Conservation (phyloP, 2,329 filamentous ascomycete genomes). For the Pseudogymnoascus sp. region DNA sequence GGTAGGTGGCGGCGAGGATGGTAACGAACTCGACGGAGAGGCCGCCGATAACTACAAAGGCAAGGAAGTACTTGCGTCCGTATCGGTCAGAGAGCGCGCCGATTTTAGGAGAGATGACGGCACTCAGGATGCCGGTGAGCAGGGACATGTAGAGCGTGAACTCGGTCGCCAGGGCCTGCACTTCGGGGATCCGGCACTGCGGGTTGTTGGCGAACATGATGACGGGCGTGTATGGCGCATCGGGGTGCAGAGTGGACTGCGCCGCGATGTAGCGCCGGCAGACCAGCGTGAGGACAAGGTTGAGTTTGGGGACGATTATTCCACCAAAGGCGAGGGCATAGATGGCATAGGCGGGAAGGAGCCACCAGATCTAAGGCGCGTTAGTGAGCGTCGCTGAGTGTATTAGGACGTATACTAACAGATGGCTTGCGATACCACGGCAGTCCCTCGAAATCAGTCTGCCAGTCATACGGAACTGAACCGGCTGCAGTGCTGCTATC, state of each 20-base stretch:
- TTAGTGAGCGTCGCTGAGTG: neutral
- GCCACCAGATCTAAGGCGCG: slow-evolving; percentile 63
- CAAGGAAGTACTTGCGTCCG: slow-evolving; percentile 68
- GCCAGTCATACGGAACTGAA: slow-evolving; percentile 36
- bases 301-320: slow-evolving; percentile 76
- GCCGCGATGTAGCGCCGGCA: slow-evolving; percentile 78
- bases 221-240: slow-evolving; percentile 53
- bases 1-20: slow-evolving; percentile 68
- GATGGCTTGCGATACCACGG: slow-evolving; percentile 58
- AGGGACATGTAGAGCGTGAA: slow-evolving; percentile 73
- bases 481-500: neutral
- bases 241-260: slow-evolving; percentile 48
- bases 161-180: slow-evolving; percentile 67
- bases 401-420: slow-evolving; percentile 33
- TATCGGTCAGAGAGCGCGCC: slow-evolving; percentile 81
- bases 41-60: slow-evolving; percentile 65
- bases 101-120: slow-evolving; percentile 72
- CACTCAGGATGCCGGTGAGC: slow-evolving; percentile 67
- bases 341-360: slow-evolving; percentile 70
- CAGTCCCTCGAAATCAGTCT: slow-evolving; percentile 50
- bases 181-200: slow-evolving; percentile 71
- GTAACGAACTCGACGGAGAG: slow-evolving; percentile 67
- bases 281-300: slow-evolving; percentile 74
- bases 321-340: slow-evolving; percentile 84
- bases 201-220: slow-evolving; percentile 62